phyloP scores from a whole-genome alignment of 208 protist genomes.

The Leishmania amazonensis region DNA sequence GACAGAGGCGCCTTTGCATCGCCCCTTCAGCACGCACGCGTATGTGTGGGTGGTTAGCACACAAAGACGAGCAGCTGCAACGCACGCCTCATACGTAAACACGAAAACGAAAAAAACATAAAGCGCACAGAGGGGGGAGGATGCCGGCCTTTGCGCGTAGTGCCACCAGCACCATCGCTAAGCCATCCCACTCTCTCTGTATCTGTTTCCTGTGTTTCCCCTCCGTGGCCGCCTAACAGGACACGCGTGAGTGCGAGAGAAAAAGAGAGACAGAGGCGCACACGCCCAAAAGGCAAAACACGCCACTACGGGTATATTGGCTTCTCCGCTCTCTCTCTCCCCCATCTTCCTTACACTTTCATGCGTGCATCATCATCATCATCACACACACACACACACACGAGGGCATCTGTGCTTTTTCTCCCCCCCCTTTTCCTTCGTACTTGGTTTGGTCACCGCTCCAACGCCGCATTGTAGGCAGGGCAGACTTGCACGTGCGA shows the following conservation, averaged over 20 bases:
- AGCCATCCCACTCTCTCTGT: not conserved
- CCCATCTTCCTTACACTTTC: not conserved
- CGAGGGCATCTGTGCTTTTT: too few relatives aligned
- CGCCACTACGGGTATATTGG: not conserved
- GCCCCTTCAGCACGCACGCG: not conserved
- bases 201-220: not conserved
- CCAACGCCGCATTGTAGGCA: not conserved
- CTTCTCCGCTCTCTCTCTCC: not conserved
- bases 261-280: not conserved
- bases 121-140: not conserved
- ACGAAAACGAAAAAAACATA: not conserved
- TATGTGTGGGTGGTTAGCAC: not conserved
- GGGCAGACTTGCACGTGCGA: not conserved
- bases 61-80: not conserved
- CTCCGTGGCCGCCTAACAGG: too few relatives aligned
- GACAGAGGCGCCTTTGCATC: not conserved
- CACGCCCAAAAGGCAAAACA: not conserved
- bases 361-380: too few relatives aligned
- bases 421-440: not conserved
- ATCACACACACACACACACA: too few relatives aligned
- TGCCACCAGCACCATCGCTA: not conserved
- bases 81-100: not conserved
- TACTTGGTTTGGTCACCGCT: not conserved
- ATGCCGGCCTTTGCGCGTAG: not conserved
- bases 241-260: not conserved